Evolutionary conservation across 1,139 yeast species (phyloP).

Genomic region (Lodderomyces metapsilosis): DNA sequence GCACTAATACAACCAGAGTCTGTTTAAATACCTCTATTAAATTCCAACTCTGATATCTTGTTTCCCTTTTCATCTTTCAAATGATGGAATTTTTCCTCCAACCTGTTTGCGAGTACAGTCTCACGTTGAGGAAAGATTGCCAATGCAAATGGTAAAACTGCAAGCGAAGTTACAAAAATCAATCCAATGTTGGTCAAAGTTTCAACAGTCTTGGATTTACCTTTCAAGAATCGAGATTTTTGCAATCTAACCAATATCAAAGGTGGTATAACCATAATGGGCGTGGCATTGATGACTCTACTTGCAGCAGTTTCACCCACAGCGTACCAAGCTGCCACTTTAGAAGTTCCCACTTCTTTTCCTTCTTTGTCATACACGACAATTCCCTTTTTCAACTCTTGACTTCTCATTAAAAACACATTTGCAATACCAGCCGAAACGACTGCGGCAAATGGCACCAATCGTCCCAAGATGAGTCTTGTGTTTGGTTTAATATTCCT

Average conservation of each 20-base stretch:
- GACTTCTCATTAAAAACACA: slow-evolving; percentile 92
- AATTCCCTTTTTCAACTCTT: slow-evolving; percentile 85
- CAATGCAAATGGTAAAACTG: slow-evolving; percentile 89
- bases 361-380: slow-evolving; percentile 70
- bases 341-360: slow-evolving; percentile 70
- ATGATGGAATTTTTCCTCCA: slow-evolving; percentile 64
- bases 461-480: slow-evolving; percentile 68
- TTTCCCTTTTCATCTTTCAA: slow-evolving; percentile 68
- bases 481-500: slow-evolving; percentile 67
- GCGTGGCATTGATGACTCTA: slow-evolving; percentile 93
- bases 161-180: slow-evolving; percentile 80
- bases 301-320: slow-evolving; percentile 97
- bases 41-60: slow-evolving; percentile 62
- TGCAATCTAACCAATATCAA: slow-evolving; percentile 76
- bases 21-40: slow-evolving; percentile 86
- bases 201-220: slow-evolving; percentile 63
- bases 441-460: slow-evolving; percentile 97
- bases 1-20: background rate
- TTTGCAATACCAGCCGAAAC: slow-evolving; percentile 94
- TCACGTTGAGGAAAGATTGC: slow-evolving; percentile 94
- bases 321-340: slow-evolving; percentile 84
- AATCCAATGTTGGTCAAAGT: slow-evolving; percentile 76
- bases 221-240: slow-evolving; percentile 57
- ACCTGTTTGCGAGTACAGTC: slow-evolving; percentile 50
- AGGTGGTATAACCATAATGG: slow-evolving; percentile 96